Evolutionary conservation across 2,329 filamentous ascomycete genomes (phyloP), one percentile per base, ranked within the genome.

Genomic region (Talaromyces atroroseus): DNA sequence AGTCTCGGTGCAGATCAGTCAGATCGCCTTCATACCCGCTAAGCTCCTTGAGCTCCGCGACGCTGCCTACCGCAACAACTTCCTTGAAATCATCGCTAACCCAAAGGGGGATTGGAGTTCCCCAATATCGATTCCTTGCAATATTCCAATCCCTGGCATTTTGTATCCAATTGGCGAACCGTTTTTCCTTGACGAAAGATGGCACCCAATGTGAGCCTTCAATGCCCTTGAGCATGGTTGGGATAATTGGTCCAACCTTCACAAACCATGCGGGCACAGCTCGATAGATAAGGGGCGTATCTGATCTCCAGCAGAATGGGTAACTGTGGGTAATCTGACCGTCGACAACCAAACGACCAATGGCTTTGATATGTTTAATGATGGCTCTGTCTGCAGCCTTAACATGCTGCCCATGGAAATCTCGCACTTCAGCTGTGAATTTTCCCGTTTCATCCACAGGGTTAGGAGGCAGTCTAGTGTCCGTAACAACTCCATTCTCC

Each of bases 101-200:
- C 92, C 92, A 97, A 36, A 96, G 74, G 6, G 92, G 92, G 58
- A 96, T 85, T 1, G 92, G 92, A 0, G 91, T 96, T 51, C 92
- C 92, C 92, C 92, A 96, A 74, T 95, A 97, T 56, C 92, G 83
- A 71, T 95, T 96, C 62, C 92, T 82, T 54, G 90, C 94, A 32
- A 97, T 88, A 68, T 96, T 95, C 92, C 92, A 97, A 72, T 97
- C 92, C 58, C 88, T 86, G 14, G 92, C 92, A 68, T 92, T 92
- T 58, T 82, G 79, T 60, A 97, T 92, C 92, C 92, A 96, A 75
- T 86, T 94, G 47, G 87, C 83, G 66, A 97, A 97, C 14, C 92
- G 85, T 69, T 87, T 89, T 66, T 96, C 92, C 72, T 96, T 96
- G 60, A 97, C 91, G 64, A 89, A 89, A 1, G 82, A 85, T 1